Evolutionary conservation across 1,284 basidiomycete species (phyloP).

Genomic region (Omphalotus olearius): DNA sequence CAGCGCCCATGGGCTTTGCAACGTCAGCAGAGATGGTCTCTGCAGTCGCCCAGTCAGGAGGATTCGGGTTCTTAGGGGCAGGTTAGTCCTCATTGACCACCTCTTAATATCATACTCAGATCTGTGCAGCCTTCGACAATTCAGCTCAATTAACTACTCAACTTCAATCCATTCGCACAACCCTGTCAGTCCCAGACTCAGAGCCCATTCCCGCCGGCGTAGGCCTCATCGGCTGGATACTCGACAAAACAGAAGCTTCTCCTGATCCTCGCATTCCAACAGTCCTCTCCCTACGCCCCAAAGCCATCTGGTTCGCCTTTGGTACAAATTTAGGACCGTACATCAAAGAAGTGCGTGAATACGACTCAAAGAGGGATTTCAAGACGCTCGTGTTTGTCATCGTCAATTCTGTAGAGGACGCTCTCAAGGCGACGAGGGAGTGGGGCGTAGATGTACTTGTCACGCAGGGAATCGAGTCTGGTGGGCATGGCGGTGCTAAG

Average conservation of each 20-base stretch:
- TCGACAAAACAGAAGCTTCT: constrained; percentile 6
- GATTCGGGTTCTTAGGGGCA: constrained; percentile 25
- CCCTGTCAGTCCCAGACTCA: neutral
- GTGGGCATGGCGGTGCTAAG: constrained; percentile 51
- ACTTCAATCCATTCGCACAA: neutral
- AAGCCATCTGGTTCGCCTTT: constrained; percentile 17
- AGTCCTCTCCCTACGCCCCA: constrained; percentile 10
- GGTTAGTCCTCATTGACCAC: constrained; percentile 22
- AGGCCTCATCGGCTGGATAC: constrained; percentile 17
- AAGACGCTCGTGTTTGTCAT: constrained; percentile 31
- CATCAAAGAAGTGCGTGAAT: constrained; percentile 12
- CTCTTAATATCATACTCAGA: neutral
- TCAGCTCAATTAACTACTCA: neutral
- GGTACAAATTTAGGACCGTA: constrained; percentile 14
- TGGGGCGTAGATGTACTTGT: constrained; percentile 34
- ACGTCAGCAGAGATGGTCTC: constrained; percentile 20
- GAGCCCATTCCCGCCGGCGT: constrained; percentile 13
- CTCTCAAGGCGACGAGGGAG: constrained; percentile 24
- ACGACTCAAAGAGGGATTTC: constrained; percentile 18
- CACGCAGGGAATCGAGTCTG: constrained; percentile 46
- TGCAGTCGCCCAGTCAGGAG: constrained; percentile 23
- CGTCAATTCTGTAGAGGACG: constrained; percentile 31
- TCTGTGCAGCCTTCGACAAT: constrained; percentile 2
- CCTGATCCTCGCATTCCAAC: constrained; percentile 10
- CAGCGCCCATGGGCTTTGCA: constrained; percentile 27